phyloP scores from a whole-genome alignment of 225 moss, liverwort and hornwort genomes.

The Marchantia polymorpha region DNA sequence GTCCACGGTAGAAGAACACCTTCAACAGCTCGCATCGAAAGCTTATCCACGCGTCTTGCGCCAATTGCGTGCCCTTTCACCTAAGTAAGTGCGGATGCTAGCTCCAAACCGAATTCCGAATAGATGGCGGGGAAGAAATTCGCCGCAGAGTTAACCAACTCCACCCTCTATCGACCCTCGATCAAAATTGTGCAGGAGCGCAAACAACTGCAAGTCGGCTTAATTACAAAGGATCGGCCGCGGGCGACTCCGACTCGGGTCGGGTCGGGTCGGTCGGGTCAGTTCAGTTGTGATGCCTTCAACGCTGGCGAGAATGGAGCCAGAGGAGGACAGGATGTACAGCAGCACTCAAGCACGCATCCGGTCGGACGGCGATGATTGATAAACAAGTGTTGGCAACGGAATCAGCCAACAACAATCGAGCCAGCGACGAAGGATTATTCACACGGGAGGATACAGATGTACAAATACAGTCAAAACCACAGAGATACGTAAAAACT shows the following conservation, averaged over 20 bases:
- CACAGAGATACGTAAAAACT: neutral
- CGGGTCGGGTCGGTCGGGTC: neutral
- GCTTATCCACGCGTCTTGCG: neutral
- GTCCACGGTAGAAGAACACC: neutral
- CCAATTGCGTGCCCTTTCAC: neutral
- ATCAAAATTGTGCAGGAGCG: neutral
- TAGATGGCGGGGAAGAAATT: neutral
- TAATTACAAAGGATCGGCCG: slow-evolving; percentile 9
- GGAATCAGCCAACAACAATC: neutral
- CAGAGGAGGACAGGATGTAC: neutral
- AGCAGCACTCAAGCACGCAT: neutral
- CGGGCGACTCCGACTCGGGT: neutral
- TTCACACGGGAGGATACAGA: slow-evolving; percentile 10
- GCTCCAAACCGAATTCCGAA: slow-evolving; percentile 9
- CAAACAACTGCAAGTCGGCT: neutral
- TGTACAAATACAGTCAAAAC: slow-evolving; percentile 2
- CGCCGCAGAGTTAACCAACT: slow-evolving; percentile 4
- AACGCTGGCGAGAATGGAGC: neutral
- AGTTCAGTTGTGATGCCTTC: neutral
- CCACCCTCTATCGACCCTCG: neutral
- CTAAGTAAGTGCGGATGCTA: neutral
- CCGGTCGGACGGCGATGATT: slow-evolving; percentile 7
- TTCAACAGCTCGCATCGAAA: neutral
- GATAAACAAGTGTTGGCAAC: neutral
- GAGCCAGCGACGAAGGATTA: slow-evolving; percentile 12